Base-by-base conservation (phyloP, 208 protist genomes). In the Trypanosoma theileri region DNA sequence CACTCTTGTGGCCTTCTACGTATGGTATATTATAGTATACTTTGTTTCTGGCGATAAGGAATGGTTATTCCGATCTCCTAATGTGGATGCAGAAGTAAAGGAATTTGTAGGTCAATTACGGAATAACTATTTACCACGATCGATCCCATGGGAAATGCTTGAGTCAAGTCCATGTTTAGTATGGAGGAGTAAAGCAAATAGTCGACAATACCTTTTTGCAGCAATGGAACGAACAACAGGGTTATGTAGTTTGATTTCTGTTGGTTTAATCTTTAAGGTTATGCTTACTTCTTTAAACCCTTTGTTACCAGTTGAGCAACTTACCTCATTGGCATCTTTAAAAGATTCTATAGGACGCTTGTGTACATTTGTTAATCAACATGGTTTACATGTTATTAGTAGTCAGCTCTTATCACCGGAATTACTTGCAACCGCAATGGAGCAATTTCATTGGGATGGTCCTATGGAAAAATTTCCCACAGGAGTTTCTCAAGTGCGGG, bases 21-120 rank as follows among this genome's bases (percentile, higher is more conserved):
- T 71, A 8, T 54, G 66, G 56, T 71, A 64, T 14, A 61, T 71
- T 51, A 40, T 61, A 22, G 19, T 22, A 24, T 61, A 71, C 35
- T 71, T 71, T 60, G 66, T 71, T 40, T 64, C 44, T n/a, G 53
- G 59, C 10, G n/a, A 52, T 64, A n/a, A 40, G 14, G 17, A 54
- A 22, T 64, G 59, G 59, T 21, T 64, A 4, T 40, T 51, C 26
- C 44, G 21, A n/a, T 71, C 66, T 41, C 9, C 16, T 31, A 19
- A n/a, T 52, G 24, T 16, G 42, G 21, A 46, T 51, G 40, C 3
- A 17, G 16, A 45, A 12, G 10, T 55, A 55, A 59, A 57, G 24
- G 12, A 55, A 52, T 71, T 51, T 26, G 54, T 42, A 14, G 48
- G 8, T 21, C 0, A 24, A 4, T 48, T 45, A 53, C 66, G 19